A percentile compares a stretch with the other conserved stretches of the same genome.
phyloP scores from a whole-genome alignment of 2,329 filamentous ascomycete species.

The Claviceps sp. region DNA sequence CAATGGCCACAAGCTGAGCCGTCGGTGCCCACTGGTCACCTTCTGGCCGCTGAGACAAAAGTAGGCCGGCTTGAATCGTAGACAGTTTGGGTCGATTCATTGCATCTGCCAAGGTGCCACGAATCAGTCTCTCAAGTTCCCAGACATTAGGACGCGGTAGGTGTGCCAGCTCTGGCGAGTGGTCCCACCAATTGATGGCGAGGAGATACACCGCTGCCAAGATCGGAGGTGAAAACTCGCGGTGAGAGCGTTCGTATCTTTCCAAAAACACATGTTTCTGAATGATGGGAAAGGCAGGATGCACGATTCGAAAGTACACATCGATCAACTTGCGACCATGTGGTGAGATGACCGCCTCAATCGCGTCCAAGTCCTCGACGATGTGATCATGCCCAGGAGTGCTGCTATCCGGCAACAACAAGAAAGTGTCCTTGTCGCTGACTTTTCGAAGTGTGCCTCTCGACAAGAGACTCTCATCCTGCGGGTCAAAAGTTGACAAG shows the following conservation, averaged over 20 bases:
- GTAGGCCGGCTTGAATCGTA: slow-evolving; percentile 62
- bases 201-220: slow-evolving; percentile 74
- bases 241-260: slow-evolving; percentile 59
- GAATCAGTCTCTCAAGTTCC: slow-evolving; percentile 60
- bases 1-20: slow-evolving; percentile 74
- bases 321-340: slow-evolving; percentile 67
- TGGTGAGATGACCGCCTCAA: slow-evolving; percentile 63
- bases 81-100: slow-evolving; percentile 73
- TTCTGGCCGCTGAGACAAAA: slow-evolving; percentile 62
- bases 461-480: slow-evolving; percentile 65
- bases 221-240: slow-evolving; percentile 62
- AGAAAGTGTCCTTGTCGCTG: slow-evolving; percentile 64
- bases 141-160: slow-evolving; percentile 57
- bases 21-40: slow-evolving; percentile 75
- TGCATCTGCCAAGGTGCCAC: slow-evolving; percentile 58
- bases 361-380: slow-evolving; percentile 51
- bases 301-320: slow-evolving; percentile 68
- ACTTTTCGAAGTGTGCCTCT: slow-evolving; percentile 60
- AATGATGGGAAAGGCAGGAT: slow-evolving; percentile 70
- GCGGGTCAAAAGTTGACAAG: slow-evolving; percentile 64
- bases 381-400: slow-evolving; percentile 62
- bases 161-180: slow-evolving; percentile 51
- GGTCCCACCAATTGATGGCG: slow-evolving; percentile 78
- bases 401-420: slow-evolving; percentile 61
- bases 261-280: slow-evolving; percentile 71